Evolutionary conservation across 176 grass and related monocot species (phyloP).

Genomic region (Ampelocalamus luodianensis): DNA sequence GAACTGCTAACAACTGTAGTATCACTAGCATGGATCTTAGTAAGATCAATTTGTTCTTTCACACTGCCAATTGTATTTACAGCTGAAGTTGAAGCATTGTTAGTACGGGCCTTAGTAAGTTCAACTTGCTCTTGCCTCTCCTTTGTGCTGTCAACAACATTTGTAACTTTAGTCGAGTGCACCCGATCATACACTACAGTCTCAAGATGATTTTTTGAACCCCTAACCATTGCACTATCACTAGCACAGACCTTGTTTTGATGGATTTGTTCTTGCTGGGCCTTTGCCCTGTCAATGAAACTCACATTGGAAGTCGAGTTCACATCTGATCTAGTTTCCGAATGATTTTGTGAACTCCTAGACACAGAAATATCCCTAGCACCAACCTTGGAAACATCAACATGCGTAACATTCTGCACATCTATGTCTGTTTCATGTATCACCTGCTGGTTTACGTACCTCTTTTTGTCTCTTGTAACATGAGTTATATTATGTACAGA

Average conservation of each 20-base stretch:
- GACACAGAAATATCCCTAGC: constrained; percentile 40
- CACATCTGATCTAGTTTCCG: constrained; percentile 43
- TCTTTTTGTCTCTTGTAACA: constrained; percentile 65
- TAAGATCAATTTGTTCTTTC: constrained; percentile 43
- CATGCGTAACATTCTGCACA: constrained; percentile 55
- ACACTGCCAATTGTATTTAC: constrained; percentile 25
- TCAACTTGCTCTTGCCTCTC: constrained; percentile 41
- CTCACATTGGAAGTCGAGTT: constrained; percentile 29
- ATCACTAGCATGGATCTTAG: constrained; percentile 34
- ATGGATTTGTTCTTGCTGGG: constrained; percentile 32
- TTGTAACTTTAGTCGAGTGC: constrained; percentile 35
- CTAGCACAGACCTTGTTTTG: constrained; percentile 46
- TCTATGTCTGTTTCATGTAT: constrained; percentile 57
- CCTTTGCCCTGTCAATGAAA: constrained; percentile 18
- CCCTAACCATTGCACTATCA: constrained; percentile 31
- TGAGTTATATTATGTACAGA: constrained; percentile 58
- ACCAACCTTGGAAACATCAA: constrained; percentile 52
- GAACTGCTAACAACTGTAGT: constrained; percentile 35
- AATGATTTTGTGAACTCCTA: constrained; percentile 46
- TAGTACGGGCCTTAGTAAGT: constrained; percentile 27
- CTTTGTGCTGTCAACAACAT: constrained; percentile 34
- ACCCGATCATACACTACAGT: constrained; percentile 32
- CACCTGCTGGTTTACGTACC: constrained; percentile 59
- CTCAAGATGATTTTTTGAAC: constrained; percentile 33
- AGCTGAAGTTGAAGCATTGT: constrained; percentile 29